These are phyloP conservation scores for Phytophthora podocarpi DNA, from an alignment of 352 stramenopile genomes.

Conservation along the genomic window DNA sequence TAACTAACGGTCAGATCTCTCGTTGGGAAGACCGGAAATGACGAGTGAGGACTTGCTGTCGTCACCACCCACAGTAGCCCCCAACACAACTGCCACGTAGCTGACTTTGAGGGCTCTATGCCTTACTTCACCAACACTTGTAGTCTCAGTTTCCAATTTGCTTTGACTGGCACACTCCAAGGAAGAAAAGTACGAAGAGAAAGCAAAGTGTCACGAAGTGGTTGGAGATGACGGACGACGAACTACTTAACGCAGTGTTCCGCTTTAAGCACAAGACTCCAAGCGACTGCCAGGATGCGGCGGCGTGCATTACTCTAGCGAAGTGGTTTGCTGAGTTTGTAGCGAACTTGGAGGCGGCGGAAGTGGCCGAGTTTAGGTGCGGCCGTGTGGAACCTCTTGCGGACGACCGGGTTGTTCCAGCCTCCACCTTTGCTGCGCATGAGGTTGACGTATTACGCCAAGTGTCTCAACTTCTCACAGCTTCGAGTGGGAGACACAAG, in stretches of 20 bases:
- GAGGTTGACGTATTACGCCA: constrained; percentile 31
- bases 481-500: neutral
- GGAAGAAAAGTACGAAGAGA: neutral
- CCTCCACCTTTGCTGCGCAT: constrained; percentile 28
- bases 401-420: constrained; percentile 32
- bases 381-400: constrained; percentile 7
- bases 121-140: too few relatives aligned
- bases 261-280: constrained; percentile 51
- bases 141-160: too few relatives aligned
- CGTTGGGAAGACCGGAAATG: too few relatives aligned
- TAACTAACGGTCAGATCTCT: too few relatives aligned
- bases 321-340: constrained; percentile 30
- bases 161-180: too few relatives aligned
- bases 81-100: too few relatives aligned
- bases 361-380: constrained; percentile 20
- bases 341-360: neutral
- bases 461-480: constrained; percentile 10
- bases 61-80: too few relatives aligned
- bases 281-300: constrained; percentile 32
- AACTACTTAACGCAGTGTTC: constrained; percentile 43
- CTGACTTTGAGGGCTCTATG: too few relatives aligned
- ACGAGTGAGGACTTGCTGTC: too few relatives aligned
- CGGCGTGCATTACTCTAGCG: neutral
- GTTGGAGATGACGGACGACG: constrained; percentile 9
- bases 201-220: neutral